Conservation (phyloP, 2,329 filamentous ascomycete genomes). For the Alternaria gaisen region DNA sequence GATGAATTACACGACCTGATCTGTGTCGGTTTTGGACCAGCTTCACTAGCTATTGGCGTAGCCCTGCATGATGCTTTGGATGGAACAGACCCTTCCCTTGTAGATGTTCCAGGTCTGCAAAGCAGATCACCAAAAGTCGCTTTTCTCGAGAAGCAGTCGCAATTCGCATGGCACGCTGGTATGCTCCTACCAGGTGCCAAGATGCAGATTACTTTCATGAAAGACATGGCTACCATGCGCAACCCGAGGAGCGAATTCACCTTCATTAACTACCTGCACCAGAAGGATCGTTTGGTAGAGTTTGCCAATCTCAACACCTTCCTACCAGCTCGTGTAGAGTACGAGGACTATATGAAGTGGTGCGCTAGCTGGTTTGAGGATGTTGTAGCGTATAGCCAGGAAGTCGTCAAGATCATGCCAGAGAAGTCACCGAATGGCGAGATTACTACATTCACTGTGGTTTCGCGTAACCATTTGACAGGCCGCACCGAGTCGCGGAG, state of each 20-base stretch:
- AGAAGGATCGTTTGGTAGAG: slow-evolving; percentile 80
- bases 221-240: slow-evolving; percentile 89
- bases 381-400: slow-evolving; percentile 77
- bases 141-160: slow-evolving; percentile 85
- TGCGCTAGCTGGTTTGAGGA: slow-evolving; percentile 81
- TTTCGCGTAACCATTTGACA: slow-evolving; percentile 68
- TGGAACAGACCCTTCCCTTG: slow-evolving; percentile 48
- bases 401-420: slow-evolving; percentile 77
- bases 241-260: slow-evolving; percentile 92
- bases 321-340: slow-evolving; percentile 84
- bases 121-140: slow-evolving; percentile 71
- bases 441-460: slow-evolving; percentile 73
- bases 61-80: slow-evolving; percentile 79
- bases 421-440: slow-evolving; percentile 60
- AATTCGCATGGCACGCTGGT: slow-evolving; percentile 91
- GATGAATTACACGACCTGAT: slow-evolving; percentile 82
- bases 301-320: slow-evolving; percentile 94
- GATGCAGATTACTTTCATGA: slow-evolving; percentile 98
- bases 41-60: slow-evolving; percentile 86
- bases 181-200: slow-evolving; percentile 93
- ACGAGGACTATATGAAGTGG: slow-evolving; percentile 96
- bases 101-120: slow-evolving; percentile 46
- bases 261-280: slow-evolving; percentile 92
- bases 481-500: slow-evolving; percentile 63
- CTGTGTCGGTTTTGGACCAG: slow-evolving; percentile 92